These are phyloP conservation scores for Microstegium vimineum DNA, from an alignment of 176 grass and related monocot genomes.

Conservation along the genomic window DNA sequence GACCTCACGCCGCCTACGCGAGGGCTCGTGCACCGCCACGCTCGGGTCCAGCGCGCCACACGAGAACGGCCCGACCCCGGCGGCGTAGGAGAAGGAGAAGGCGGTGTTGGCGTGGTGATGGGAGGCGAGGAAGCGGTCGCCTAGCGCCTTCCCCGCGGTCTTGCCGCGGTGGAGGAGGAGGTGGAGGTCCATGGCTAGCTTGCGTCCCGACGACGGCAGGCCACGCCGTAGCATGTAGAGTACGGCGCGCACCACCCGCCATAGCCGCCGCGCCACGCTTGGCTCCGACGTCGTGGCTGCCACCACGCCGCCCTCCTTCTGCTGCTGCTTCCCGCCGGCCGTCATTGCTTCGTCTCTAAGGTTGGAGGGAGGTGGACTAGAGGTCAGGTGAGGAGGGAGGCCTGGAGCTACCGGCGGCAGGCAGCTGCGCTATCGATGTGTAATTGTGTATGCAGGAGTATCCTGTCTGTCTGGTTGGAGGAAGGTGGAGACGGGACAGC, in stretches of 20 bases:
- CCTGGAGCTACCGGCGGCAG: too few relatives aligned
- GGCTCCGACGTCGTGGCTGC: neutral
- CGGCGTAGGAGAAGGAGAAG: neutral
- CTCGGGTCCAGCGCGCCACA: conserved; percentile 35
- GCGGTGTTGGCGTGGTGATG: neutral
- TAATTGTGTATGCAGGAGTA: too few relatives aligned
- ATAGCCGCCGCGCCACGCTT: conserved; percentile 49
- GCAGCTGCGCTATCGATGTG: too few relatives aligned
- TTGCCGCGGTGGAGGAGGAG: conserved; percentile 76
- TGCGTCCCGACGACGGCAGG: conserved; percentile 59
- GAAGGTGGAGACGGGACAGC: neutral
- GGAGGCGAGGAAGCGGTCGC: conserved; percentile 40
- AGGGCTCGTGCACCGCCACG: conserved; percentile 44
- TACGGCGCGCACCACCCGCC: conserved; percentile 65
- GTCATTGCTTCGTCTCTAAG: neutral
- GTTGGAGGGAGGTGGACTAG: too few relatives aligned
- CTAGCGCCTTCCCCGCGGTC: conserved; percentile 64
- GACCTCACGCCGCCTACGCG: conserved; percentile 44
- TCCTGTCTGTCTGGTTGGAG: too few relatives aligned
- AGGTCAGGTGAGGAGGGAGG: too few relatives aligned
- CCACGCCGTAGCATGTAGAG: conserved; percentile 68
- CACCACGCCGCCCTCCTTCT: neutral
- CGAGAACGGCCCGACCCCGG: neutral
- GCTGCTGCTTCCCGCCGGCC: neutral
- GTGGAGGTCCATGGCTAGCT: conserved; percentile 73